Base-by-base conservation (phyloP, 2,329 filamentous ascomycete genomes). In the Phyllosticta citriasiana region DNA sequence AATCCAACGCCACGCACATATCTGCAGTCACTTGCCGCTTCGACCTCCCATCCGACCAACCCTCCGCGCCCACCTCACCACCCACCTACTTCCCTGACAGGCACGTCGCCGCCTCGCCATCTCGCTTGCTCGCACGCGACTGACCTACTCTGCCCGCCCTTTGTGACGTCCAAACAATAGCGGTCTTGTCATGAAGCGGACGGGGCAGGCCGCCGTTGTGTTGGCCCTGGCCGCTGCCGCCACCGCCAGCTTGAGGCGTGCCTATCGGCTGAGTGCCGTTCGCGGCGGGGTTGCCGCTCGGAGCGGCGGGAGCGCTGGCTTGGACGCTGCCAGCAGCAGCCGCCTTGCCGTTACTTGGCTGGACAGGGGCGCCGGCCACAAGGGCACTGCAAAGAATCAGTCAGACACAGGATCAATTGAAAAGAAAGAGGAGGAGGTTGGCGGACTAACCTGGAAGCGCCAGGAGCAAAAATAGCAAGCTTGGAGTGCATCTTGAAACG, bases 401-500 rank as follows among this genome's bases (percentile, higher is more conserved):
- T 55, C 10, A 55, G 40, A 7, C 30, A 22, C 25, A 24, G 25
- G 16, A 27, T 25, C n/a, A 12, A 2, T 51, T 7, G 10, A n/a
- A n/a, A n/a, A n/a, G 58, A 27, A 0, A 9, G n/a, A 1, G 33
- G 8, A 1, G 40, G 25, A 30, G 40, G 24, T 24, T n/a, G n/a
- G n/a, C n/a, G 19, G 8, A 24, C 53, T 60, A 30, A 60, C 58
- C 58, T 60, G 25, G 58, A 60, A 12, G 58, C 22, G 22, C 22
- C 58, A 24, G 56, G 58, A 60, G 58, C 58, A 53, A 60, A 12
- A 40, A 60, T 27, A 24, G 58, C 58, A 33, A 50, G 52, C 58
- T 60, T 60, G 58, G 58, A 60, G 33, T 55, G 33, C 58, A 60
- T 60, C 10, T 60, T 60, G 25, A 35, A 16, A 22, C n/a, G n/a